These are phyloP conservation scores for Lecanosticta acicola DNA, from an alignment of 2,329 filamentous ascomycete genomes.

Conservation along the genomic window DNA sequence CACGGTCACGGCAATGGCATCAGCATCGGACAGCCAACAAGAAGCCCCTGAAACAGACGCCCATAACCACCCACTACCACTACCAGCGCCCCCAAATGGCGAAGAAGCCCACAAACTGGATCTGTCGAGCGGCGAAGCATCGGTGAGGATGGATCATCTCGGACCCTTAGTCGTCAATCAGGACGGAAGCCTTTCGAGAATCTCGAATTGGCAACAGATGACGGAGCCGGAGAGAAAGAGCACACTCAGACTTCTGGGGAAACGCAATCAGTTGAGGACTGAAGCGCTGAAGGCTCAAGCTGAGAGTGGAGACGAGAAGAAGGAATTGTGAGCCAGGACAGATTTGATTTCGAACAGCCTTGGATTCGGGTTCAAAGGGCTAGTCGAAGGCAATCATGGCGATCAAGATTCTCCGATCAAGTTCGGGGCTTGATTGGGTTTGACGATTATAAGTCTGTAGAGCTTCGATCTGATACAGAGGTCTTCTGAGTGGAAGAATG, in stretches of 20 bases:
- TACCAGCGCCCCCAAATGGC: constrained; percentile 21
- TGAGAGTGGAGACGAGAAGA: constrained; percentile 11
- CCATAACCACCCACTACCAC: constrained; percentile 11
- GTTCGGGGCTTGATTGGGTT: no score
- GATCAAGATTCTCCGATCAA: no score
- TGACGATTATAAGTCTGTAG: no score
- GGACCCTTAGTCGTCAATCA: constrained; percentile 69
- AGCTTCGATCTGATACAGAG: no score
- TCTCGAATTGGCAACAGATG: constrained; percentile 70
- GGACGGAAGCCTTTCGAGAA: constrained; percentile 65
- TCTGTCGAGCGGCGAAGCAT: constrained; percentile 30
- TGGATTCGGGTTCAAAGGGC: background rate
- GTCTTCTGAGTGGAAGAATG: constrained; percentile 32
- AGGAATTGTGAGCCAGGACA: background rate
- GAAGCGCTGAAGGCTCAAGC: constrained; percentile 47
- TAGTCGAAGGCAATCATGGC: constrained; percentile 19
- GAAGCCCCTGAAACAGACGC: background rate
- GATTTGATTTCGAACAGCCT: background rate
- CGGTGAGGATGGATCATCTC: constrained; percentile 59
- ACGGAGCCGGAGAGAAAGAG: constrained; percentile 60
- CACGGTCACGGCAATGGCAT: background rate
- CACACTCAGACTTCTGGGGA: constrained; percentile 61
- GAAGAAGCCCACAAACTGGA: constrained; percentile 31
- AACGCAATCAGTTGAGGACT: constrained; percentile 61
- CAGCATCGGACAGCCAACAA: background rate